Conservation (phyloP, 805 yeast species). For the Pichia phayaonensis region DNA sequence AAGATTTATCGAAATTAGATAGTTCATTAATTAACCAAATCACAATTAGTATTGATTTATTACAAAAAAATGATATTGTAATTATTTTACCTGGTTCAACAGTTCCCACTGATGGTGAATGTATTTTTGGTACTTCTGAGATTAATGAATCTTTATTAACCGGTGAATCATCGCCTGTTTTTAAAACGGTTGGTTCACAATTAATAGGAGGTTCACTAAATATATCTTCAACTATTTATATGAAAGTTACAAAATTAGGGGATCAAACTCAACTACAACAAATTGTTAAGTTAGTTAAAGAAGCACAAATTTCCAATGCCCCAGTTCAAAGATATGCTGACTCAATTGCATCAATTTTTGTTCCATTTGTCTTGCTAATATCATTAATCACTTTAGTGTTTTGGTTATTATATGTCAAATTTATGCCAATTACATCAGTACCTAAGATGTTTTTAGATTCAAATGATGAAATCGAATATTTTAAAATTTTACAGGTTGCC, state of each 20-base stretch:
- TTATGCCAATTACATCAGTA: constrained; percentile 8
- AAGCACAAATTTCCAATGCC: constrained; percentile 82
- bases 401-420: constrained; percentile 42
- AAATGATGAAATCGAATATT: constrained; percentile 16
- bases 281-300: constrained; percentile 77
- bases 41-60: constrained; percentile 60
- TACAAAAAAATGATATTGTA: constrained; percentile 72
- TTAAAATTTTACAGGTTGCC: constrained; percentile 52
- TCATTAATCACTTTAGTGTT: constrained; percentile 57
- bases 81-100: constrained; percentile 79
- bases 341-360: constrained; percentile 74
- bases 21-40: constrained; percentile 30
- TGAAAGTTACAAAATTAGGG: constrained; percentile 66
- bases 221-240: constrained; percentile 62
- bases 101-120: constrained; percentile 86
- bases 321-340: constrained; percentile 92
- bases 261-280: constrained; percentile 80
- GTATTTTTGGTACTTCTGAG: constrained; percentile 72
- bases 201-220: constrained; percentile 92
- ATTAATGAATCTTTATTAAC: constrained; percentile 86
- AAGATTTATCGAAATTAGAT: constrained; percentile 6
- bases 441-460: constrained; percentile 24
- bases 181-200: constrained; percentile 48
- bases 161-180: constrained; percentile 80
- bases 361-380: constrained; percentile 60